Base-by-base conservation (phyloP, 345 rosid genomes). In the Angophora floribunda region DNA sequence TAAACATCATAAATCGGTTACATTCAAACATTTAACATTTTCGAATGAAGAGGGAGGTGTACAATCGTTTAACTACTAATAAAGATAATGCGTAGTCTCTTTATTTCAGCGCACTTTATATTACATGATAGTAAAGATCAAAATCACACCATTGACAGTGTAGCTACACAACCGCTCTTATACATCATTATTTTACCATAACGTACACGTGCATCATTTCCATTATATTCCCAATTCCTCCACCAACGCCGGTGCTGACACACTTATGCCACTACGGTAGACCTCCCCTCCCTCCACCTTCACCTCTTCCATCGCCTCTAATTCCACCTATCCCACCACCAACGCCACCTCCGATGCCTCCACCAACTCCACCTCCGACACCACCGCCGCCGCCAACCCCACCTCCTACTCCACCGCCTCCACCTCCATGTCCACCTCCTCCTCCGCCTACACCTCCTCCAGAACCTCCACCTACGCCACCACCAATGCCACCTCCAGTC, bases 331-430 rank as follows among this genome's bases (percentile, higher is more conserved):
- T 87, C 9, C 92, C 90, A 11, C 88, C 90, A 13, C 90, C 89
- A 9, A 45, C 86, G n/a, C 87, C 85, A 9, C 89, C 88, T 52
- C 89, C 89, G 4, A 51, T 86, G 10, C 91, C 91, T 45, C 85
- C 89, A 1, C 91, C 88, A 6, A 7, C 88, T 17, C 51, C 87
- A 5, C 91, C 92, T 9, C 87, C 70, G 19, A 21, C 86, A 10
- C 89, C 90, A 7, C 90, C 55, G 7, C 89, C 92, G 6, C 90
- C 88, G 0, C 90, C 90, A 7, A 51, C 82, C 36, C 92, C 91
- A 19, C 92, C 90, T 6, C 78, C 86, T 1, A 28, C 80, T 12
- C 89, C 89, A 7, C 90, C 63, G 6, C 44, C 80, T 12, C 89
- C 89, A 7, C 90, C 63, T 5, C 89, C 91, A 12, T 85, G 88